phyloP scores from a whole-genome alignment of 2,329 filamentous ascomycete species.

The Aureobasidium musti region DNA sequence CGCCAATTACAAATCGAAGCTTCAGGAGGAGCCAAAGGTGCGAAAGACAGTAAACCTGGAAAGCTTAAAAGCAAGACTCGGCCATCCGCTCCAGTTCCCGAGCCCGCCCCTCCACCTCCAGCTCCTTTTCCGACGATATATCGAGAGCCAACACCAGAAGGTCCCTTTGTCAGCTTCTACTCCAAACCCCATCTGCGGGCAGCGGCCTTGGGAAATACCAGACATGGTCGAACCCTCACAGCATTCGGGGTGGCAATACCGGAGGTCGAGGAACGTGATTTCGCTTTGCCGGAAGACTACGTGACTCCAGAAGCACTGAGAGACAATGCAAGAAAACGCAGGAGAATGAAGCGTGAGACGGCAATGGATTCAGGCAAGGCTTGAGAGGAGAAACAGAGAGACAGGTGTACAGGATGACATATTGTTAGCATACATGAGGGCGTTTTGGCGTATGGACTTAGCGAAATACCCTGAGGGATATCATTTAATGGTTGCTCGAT shows the following conservation, averaged over 20 bases:
- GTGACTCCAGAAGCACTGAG: conserved; percentile 53
- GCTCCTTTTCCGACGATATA: conserved; percentile 38
- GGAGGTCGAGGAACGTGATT: conserved; percentile 69
- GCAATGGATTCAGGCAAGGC: conserved; percentile 35
- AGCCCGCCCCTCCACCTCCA: conserved; percentile 38
- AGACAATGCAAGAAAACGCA: conserved; percentile 63
- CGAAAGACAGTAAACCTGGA: conserved; percentile 37
- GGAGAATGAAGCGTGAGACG: conserved; percentile 60
- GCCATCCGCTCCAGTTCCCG: conserved; percentile 5
- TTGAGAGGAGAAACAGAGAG: conserved; percentile 27
- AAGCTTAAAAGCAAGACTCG: conserved; percentile 43
- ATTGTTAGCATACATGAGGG: conserved; percentile 24
- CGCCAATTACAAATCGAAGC: conserved; percentile 72
- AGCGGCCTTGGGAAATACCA: conserved; percentile 70
- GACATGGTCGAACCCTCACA: conserved; percentile 68
- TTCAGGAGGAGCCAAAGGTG: conserved; percentile 22
- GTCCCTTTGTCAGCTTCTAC: conserved; percentile 86
- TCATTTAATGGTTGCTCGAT: not conserved
- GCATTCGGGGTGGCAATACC: conserved; percentile 84
- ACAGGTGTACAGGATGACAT: conserved; percentile 16
- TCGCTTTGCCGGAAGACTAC: conserved; percentile 70
- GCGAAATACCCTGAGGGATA: conserved; percentile 27
- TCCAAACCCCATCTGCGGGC: conserved; percentile 76
- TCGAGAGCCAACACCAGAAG: conserved; percentile 44
- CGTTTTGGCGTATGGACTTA: conserved; percentile 14